phyloP scores from a whole-genome alignment of 2,329 filamentous ascomycete genomes.

The Aspergillus sp. region DNA sequence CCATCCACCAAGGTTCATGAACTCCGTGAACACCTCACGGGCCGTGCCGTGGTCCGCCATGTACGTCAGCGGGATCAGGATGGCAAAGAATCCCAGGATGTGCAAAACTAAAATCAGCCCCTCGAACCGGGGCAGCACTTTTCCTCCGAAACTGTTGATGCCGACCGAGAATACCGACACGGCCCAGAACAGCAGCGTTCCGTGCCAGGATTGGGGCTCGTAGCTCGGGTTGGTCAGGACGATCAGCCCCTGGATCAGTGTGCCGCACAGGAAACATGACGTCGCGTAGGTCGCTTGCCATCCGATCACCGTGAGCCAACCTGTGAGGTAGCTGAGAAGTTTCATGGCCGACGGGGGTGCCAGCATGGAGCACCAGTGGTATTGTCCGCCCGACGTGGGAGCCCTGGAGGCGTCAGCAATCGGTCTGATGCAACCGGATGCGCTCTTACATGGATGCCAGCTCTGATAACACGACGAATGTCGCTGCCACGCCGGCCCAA shows the following conservation, averaged over 20 bases:
- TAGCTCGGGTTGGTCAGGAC: constrained; percentile 40
- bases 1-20: constrained; percentile 50
- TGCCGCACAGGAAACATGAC: constrained; percentile 32
- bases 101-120: constrained; percentile 51
- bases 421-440: not conserved
- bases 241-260: constrained; percentile 38
- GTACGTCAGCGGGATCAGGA: constrained; percentile 48
- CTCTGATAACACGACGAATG: constrained; percentile 30
- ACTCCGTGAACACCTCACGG: constrained; percentile 47
- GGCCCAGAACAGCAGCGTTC: constrained; percentile 49
- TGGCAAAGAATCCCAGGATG: constrained; percentile 53
- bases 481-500: constrained; percentile 29
- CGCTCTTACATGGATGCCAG: constrained; percentile 32
- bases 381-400: constrained; percentile 31
- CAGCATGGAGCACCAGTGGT: constrained; percentile 44
- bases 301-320: constrained; percentile 43
- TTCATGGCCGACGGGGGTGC: constrained; percentile 35
- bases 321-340: constrained; percentile 40
- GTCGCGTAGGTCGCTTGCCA: constrained; percentile 47
- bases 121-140: constrained; percentile 49
- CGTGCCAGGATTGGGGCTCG: constrained; percentile 47
- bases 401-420: not conserved
- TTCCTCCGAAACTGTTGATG: constrained; percentile 47
- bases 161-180: constrained; percentile 38
- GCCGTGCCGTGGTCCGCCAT: constrained; percentile 43